A percentile compares a stretch with the other conserved stretches of the same genome.
phyloP scores from a whole-genome alignment of 2,329 filamentous ascomycete species.

The Penicillium hesseltinei region DNA sequence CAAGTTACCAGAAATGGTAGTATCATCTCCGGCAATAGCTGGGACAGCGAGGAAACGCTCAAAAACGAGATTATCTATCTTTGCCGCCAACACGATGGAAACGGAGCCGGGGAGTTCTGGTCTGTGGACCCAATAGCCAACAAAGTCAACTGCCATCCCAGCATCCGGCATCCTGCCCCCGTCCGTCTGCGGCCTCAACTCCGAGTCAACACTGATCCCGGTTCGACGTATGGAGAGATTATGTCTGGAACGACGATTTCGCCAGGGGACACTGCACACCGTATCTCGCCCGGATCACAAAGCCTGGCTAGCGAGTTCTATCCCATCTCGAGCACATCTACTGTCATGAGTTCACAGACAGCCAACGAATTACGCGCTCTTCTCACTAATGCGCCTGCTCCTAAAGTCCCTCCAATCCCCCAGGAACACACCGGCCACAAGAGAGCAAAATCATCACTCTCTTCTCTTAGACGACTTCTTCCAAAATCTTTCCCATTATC shows the following conservation, averaged over 20 bases:
- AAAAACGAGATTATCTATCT: slow-evolving; percentile 40
- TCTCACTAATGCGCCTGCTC: slow-evolving; percentile 24
- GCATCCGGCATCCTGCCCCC: slow-evolving; percentile 33
- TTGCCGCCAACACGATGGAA: slow-evolving; percentile 36
- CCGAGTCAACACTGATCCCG: slow-evolving; percentile 29
- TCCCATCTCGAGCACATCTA: slow-evolving; percentile 32
- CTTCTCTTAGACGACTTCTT: slow-evolving; percentile 34
- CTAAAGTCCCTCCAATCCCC: slow-evolving; percentile 23
- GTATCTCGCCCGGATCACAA: slow-evolving; percentile 19
- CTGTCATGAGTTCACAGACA: slow-evolving; percentile 26
- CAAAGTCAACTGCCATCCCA: slow-evolving; percentile 29
- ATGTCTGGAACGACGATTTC: slow-evolving; percentile 29
- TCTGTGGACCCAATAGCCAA: slow-evolving; percentile 25
- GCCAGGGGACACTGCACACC: slow-evolving; percentile 20
- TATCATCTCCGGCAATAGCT: slow-evolving; percentile 34
- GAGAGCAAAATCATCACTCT: slow-evolving; percentile 36
- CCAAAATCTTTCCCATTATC: slow-evolving; percentile 32
- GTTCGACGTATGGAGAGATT: slow-evolving; percentile 31
- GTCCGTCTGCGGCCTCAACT: slow-evolving; percentile 32
- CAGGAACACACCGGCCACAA: slow-evolving; percentile 23
- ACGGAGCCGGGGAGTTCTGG: slow-evolving; percentile 27
- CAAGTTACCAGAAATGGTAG: slow-evolving; percentile 27
- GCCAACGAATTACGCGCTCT: slow-evolving; percentile 19
- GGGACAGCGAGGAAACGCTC: slow-evolving; percentile 37
- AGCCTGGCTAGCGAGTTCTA: slow-evolving; percentile 22